These are phyloP conservation scores for Cyclotella atomus DNA, from an alignment of 108 stramenopile species.

Conservation along the genomic window DNA sequence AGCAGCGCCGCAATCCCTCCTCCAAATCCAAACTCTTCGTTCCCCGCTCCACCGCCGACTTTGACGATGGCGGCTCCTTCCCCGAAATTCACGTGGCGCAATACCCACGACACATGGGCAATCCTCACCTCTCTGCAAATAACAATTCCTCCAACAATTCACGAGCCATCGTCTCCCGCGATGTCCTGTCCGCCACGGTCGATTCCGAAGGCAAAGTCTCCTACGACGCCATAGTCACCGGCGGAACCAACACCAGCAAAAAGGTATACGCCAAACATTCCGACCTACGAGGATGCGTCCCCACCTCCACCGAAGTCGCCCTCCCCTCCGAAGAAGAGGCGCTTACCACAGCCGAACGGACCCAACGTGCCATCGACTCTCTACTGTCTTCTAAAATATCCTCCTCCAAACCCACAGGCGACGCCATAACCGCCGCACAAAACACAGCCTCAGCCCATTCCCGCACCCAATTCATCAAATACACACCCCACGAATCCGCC, in stretches of 20 bases:
- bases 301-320: conserved; percentile 78
- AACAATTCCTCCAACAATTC: conserved; percentile 18
- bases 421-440: conserved; percentile 72
- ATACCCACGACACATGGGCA: conserved; percentile 98
- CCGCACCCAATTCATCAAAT: conserved; percentile 94
- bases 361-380: conserved; percentile 87
- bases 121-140: conserved; percentile 66
- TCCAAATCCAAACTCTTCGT: conserved; percentile 80
- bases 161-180: conserved; percentile 82
- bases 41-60: conserved; percentile 88
- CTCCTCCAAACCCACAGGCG: conserved; percentile 84
- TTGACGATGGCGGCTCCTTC: conserved; percentile 98
- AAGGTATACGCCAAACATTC: conserved; percentile 85
- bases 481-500: conserved; percentile 96
- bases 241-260: conserved; percentile 90
- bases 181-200: conserved; percentile 91
- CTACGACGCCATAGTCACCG: conserved; percentile 96
- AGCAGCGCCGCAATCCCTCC: conserved; percentile 56
- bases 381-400: conserved; percentile 83
- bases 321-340: conserved; percentile 93
- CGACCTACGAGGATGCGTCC: conserved; percentile 81
- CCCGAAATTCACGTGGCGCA: conserved; percentile 99
- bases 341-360: conserved; percentile 79
- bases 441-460: conserved; percentile 76
- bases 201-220: conserved; percentile 88